A percentile compares a stretch with the other conserved stretches of the same genome.
phyloP scores from a whole-genome alignment of 2,329 filamentous ascomycete species.

The Pestalotiopsis sp. region DNA sequence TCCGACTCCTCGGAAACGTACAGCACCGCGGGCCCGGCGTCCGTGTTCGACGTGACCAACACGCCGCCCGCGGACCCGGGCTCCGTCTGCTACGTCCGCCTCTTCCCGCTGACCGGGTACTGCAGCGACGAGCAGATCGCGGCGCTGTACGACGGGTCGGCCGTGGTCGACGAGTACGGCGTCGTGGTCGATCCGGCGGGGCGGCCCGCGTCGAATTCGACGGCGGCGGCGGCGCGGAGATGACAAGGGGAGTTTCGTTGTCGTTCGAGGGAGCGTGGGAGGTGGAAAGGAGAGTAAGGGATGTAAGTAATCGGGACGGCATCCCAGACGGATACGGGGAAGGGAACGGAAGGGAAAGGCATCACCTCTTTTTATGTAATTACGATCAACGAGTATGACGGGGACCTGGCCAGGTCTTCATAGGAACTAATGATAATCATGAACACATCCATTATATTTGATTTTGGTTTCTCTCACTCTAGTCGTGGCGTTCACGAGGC shows the following conservation, averaged over 20 bases:
- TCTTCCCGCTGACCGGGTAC: not conserved
- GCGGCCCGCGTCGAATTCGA: not conserved
- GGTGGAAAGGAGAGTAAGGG: not conserved
- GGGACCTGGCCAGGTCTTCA: too few species aligned
- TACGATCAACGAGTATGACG: too few species aligned
- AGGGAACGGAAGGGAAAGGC: too few species aligned
- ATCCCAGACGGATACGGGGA: too few species aligned
- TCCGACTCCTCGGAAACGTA: constrained; percentile 8
- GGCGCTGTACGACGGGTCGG: constrained; percentile 11
- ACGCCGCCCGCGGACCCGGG: constrained; percentile 2
- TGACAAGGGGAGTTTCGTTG: not conserved
- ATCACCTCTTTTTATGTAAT: too few species aligned
- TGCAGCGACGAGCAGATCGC: constrained; percentile 12
- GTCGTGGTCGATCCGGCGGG: constrained; percentile 14
- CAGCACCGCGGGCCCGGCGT: constrained; percentile 16
- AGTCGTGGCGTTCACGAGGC: too few species aligned
- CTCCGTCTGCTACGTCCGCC: constrained; percentile 14
- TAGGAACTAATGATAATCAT: too few species aligned
- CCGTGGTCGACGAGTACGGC: constrained; percentile 12
- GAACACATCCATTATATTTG: too few species aligned
- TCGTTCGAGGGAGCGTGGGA: not conserved
- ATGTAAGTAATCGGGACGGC: not conserved
- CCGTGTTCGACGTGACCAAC: constrained; percentile 18
- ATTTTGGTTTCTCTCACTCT: too few species aligned
- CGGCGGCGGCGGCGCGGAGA: not conserved